Percentiles rank a stretch among this genome's conserved stretches.
Conservation (phyloP, 805 yeast species). For the Pichia phayaonensis region DNA sequence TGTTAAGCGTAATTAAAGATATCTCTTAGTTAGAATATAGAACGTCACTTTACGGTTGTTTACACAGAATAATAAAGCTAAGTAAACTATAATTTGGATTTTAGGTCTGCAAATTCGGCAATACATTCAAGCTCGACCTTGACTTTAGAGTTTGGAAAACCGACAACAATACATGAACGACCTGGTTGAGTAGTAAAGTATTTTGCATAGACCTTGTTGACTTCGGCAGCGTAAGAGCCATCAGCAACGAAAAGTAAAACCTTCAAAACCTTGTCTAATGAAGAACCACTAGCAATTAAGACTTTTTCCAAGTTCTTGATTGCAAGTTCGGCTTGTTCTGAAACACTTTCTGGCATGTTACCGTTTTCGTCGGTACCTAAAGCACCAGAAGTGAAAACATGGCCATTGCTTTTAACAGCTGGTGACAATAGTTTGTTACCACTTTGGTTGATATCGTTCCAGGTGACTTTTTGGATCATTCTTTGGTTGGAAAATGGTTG, state of each 20-base stretch:
- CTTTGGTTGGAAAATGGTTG: not conserved
- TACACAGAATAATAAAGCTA: not conserved
- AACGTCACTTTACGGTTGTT: not conserved
- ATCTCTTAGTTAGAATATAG: no score
- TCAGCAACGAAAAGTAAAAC: constrained; percentile 42
- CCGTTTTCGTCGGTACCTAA: constrained; percentile 32
- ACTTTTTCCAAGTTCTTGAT: constrained; percentile 36
- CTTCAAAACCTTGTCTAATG: constrained; percentile 39
- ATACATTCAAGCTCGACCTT: constrained; percentile 40
- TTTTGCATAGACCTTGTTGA: constrained; percentile 40
- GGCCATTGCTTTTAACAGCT: constrained; percentile 33
- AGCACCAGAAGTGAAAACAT: constrained; percentile 43
- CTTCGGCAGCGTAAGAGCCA: constrained; percentile 33
- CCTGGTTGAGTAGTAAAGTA: constrained; percentile 46
- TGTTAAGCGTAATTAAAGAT: no score
- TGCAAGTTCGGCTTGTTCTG: constrained; percentile 39
- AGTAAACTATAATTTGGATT: constrained; percentile 4
- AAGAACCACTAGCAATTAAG: constrained; percentile 37
- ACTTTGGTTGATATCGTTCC: constrained; percentile 28
- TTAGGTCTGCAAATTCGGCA: constrained; percentile 2
- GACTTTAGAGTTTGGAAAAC: constrained; percentile 40
- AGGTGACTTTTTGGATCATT: constrained; percentile 25
- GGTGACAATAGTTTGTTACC: constrained; percentile 33
- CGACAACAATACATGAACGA: constrained; percentile 44
- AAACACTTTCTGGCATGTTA: constrained; percentile 35